Conservation (phyloP, 1,284 basidiomycete species). For the Apiotrichum sp. region DNA sequence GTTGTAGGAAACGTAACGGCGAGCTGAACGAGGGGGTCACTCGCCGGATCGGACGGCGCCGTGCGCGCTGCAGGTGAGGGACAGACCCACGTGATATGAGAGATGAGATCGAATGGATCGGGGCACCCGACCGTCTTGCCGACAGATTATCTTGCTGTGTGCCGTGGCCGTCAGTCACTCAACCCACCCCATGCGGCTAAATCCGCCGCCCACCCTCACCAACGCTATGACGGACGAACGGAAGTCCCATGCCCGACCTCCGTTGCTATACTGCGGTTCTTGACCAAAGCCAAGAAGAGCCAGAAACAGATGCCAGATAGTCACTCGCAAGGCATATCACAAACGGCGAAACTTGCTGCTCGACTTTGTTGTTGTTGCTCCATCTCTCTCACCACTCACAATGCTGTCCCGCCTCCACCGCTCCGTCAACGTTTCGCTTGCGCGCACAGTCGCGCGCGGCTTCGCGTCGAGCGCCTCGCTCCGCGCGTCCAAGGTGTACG, state of each 20-base stretch:
- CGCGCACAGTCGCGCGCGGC: slow-evolving; percentile 3
- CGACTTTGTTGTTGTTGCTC: neutral
- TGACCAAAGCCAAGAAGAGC: too few relatives aligned
- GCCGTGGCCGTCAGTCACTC: too few relatives aligned
- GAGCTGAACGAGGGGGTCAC: too few relatives aligned
- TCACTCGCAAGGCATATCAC: too few relatives aligned
- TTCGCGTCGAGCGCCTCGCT: slow-evolving; percentile 7
- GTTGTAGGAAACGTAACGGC: too few relatives aligned
- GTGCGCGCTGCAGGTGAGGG: too few relatives aligned
- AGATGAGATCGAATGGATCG: too few relatives aligned
- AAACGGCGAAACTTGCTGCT: too few relatives aligned
- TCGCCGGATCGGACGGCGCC: too few relatives aligned
- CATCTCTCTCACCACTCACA: neutral
- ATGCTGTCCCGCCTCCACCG: slow-evolving; percentile 1
- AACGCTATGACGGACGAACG: neutral
- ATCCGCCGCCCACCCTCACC: neutral
- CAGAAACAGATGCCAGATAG: too few relatives aligned
- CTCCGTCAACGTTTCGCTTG: neutral
- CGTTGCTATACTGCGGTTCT: neutral
- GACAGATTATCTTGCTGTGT: too few relatives aligned
- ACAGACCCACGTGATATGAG: too few relatives aligned
- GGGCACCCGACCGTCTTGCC: neutral
- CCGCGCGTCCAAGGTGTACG: slow-evolving; percentile 60
- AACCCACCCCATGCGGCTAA: neutral
- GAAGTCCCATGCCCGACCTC: neutral